Conservation (phyloP, 2,329 filamentous ascomycete genomes). For the Lasiodiplodia sp. region DNA sequence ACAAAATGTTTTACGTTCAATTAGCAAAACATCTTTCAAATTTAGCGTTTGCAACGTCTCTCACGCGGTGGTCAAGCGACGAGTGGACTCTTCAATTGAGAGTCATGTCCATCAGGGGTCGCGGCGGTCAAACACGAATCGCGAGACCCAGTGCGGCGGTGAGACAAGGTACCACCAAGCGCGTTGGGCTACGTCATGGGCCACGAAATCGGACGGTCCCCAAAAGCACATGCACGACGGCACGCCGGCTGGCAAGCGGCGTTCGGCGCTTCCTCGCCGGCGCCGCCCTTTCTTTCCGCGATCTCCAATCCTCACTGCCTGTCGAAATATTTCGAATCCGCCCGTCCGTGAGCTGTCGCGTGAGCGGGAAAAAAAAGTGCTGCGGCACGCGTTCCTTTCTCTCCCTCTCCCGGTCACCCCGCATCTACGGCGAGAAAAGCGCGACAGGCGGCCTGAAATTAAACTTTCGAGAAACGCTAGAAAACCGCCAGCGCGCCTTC, state of each 20-base stretch:
- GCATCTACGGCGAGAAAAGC: neutral
- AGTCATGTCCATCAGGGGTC: neutral
- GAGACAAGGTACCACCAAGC: constrained; percentile 1
- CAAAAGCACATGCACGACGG: neutral
- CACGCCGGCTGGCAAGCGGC: neutral
- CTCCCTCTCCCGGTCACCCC: neutral
- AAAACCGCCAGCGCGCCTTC: neutral
- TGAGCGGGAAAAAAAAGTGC: neutral
- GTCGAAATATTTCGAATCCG: neutral
- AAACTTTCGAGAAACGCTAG: neutral
- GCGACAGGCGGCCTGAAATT: neutral
- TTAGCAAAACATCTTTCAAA: neutral
- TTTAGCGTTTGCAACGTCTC: neutral
- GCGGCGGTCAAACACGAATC: neutral
- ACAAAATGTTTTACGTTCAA: neutral
- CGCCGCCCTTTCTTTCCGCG: neutral
- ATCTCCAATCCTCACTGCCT: constrained; percentile 8
- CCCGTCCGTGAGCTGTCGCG: neutral
- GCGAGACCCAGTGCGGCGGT: constrained; percentile 7
- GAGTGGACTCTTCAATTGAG: neutral
- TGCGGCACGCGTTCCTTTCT: neutral
- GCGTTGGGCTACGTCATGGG: constrained; percentile 14
- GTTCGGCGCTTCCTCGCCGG: constrained; percentile 19
- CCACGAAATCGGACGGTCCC: neutral
- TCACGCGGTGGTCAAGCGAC: neutral